Base-by-base conservation (phyloP, 306 rosid genomes). In the Trichosanthes truncata region DNA sequence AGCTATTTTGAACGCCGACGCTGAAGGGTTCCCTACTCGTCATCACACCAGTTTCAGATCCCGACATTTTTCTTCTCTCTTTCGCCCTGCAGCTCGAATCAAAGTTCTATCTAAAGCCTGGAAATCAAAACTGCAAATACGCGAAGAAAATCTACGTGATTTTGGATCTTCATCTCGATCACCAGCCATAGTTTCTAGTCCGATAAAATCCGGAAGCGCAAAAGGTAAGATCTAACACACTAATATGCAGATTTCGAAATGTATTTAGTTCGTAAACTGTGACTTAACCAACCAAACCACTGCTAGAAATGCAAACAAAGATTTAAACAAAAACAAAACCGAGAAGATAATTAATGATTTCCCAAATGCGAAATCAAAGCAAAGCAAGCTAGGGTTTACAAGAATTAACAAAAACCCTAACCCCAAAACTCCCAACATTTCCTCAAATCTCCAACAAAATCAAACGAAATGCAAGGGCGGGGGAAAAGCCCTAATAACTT, bases 31-130 rank as follows among this genome's bases (percentile, higher is more conserved):
- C 97, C 49, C 91, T 84, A 63, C 81, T 84, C 12, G 83, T 78
- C 84, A 90, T 84, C 82, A 84, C 78, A 56, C 90, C 93, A 11
- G 88, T 81, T 76, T 92, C 91, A 41, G 93, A 89, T 84, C 90
- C 97, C 6, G 96, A 89, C 93, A 93, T 90, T 23, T 36, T 73
- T 55, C 53, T 57, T 20, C 17, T 61, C 67, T 18, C 17, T 56
- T 69, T 21, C 35, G 18, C 38, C 14, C n/a, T 46, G 40, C 7
- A 9, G n/a, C n/a, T 25, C 9, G 35, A 62, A 51, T 55, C 76
- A 35, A 66, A 62, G 46, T 52, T 59, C 82, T 84, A 82, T 72
- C 74, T 31, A 68, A 80, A 63, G 26, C 63, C 63, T 61, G 78
- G 61, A 49, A 74, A 29, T 29, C 41, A 49, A 74, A 49, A 31